Evolutionary conservation across 306 rosid species (phyloP).

Genomic region (Canavalia gladiata): DNA sequence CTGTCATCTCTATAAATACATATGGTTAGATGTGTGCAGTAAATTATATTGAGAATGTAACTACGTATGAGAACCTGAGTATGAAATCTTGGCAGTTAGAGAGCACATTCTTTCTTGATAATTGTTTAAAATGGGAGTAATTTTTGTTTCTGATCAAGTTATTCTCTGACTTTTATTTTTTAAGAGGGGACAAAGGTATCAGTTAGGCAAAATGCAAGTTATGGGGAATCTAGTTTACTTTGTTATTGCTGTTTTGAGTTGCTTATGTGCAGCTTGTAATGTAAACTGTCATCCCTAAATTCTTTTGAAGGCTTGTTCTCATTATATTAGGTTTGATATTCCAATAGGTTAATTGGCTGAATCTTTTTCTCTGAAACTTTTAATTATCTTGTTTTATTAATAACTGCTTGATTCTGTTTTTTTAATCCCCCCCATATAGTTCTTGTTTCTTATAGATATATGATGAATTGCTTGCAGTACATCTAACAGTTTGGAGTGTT

Average conservation of each 20-base stretch:
- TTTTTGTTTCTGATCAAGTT: background rate
- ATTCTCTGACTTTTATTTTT: background rate
- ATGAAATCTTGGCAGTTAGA: constrained; percentile 2
- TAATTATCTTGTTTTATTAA: background rate
- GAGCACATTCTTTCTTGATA: constrained; percentile 22
- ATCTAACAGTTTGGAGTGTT: constrained; percentile 44
- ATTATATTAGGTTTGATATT: constrained; percentile 8
- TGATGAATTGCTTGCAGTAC: constrained; percentile 33
- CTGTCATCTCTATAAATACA: too few relatives aligned
- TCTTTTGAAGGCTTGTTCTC: constrained; percentile 9
- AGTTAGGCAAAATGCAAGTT: constrained; percentile 25
- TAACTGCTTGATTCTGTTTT: background rate
- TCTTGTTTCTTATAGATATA: constrained; percentile 30
- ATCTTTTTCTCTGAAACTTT: background rate
- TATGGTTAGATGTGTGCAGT: constrained; percentile 19
- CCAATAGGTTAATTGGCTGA: constrained; percentile 26
- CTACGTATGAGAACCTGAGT: background rate
- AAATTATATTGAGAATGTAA: constrained; percentile 24
- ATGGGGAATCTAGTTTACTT: background rate
- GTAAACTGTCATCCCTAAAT: constrained; percentile 11
- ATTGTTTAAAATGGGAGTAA: background rate
- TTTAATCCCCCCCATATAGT: background rate
- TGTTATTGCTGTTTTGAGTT: constrained; percentile 33
- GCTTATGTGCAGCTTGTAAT: constrained; percentile 29
- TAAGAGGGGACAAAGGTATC: constrained; percentile 17